A percentile compares a stretch with the other conserved stretches of the same genome.
Conservation (phyloP, 2,329 filamentous ascomycete species). For the Botryotinia globosa region DNA sequence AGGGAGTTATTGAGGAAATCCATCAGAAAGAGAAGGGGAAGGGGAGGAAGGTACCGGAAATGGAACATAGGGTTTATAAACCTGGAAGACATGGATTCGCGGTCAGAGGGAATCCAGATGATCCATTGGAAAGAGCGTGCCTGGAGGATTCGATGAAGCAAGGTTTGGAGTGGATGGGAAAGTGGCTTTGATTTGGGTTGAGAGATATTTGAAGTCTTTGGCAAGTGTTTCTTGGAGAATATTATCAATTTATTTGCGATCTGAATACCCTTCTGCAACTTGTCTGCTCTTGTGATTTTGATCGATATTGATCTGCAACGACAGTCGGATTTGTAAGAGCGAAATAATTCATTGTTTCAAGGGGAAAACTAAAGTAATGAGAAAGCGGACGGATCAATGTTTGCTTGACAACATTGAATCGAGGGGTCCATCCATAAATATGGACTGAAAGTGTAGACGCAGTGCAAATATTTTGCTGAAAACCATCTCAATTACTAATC, state of each 20-base stretch:
- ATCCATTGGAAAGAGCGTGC: constrained; percentile 38
- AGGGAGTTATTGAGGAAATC: not conserved
- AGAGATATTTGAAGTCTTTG: not conserved
- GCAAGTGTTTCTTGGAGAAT: not conserved
- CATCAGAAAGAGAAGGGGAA: constrained; percentile 29
- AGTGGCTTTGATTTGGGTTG: constrained; percentile 15
- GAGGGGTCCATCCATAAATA: not conserved
- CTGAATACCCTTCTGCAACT: not conserved
- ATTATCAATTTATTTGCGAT: not conserved
- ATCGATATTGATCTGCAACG: not conserved
- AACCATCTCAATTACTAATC: not conserved
- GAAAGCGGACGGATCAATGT: not conserved
- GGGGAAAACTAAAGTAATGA: too few relatives aligned
- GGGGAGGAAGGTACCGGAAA: constrained; percentile 36
- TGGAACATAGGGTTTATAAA: constrained; percentile 39
- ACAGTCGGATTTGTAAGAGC: too few relatives aligned
- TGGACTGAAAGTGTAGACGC: not conserved
- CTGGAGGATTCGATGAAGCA: constrained; percentile 41
- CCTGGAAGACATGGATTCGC: constrained; percentile 41
- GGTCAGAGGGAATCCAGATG: constrained; percentile 42
- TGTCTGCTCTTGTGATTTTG: accelerated
- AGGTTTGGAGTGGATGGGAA: constrained; percentile 23
- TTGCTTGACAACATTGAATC: not conserved
- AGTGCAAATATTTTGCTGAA: not conserved
- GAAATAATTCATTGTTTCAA: not conserved